Evolutionary conservation across 2,329 filamentous ascomycete genomes (phyloP).

Genomic region (Ophiocordyceps camponoti-leonardi): DNA sequence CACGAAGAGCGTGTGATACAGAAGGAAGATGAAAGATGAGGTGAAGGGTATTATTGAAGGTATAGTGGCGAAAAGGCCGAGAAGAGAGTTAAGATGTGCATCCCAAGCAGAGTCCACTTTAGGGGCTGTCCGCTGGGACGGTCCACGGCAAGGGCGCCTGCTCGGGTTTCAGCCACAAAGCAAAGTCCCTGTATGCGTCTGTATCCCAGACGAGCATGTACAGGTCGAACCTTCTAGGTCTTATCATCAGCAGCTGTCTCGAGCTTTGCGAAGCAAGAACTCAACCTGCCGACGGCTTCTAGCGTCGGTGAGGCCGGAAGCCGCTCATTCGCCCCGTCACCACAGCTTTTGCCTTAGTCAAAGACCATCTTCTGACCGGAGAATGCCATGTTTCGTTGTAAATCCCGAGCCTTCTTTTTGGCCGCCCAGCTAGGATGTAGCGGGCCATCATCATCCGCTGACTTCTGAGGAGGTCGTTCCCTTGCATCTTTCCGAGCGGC

Average conservation of each 20-base stretch:
- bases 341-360: conserved; percentile 4
- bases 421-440: conserved; percentile 28
- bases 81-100: neutral
- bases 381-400: conserved; percentile 6
- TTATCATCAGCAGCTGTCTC: neutral
- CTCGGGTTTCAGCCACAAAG: neutral
- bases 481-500: conserved; percentile 3
- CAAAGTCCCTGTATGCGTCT: neutral
- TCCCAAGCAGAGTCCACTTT: neutral
- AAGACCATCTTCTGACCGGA: conserved; percentile 9
- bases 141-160: neutral
- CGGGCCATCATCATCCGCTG: conserved; percentile 28
- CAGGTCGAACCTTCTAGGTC: neutral
- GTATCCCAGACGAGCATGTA: neutral
- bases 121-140: neutral
- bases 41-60: neutral
- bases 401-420: conserved; percentile 8
- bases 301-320: neutral
- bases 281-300: neutral
- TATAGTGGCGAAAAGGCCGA: neutral
- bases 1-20: neutral
- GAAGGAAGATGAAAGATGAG: neutral
- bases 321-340: no score
- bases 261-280: neutral
- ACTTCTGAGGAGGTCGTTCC: conserved; percentile 11